Percentiles rank a stretch among this genome's conserved stretches.
Conservation (phyloP, 2,329 filamentous ascomycete genomes). For the Calonectria pseudoturangicola region DNA sequence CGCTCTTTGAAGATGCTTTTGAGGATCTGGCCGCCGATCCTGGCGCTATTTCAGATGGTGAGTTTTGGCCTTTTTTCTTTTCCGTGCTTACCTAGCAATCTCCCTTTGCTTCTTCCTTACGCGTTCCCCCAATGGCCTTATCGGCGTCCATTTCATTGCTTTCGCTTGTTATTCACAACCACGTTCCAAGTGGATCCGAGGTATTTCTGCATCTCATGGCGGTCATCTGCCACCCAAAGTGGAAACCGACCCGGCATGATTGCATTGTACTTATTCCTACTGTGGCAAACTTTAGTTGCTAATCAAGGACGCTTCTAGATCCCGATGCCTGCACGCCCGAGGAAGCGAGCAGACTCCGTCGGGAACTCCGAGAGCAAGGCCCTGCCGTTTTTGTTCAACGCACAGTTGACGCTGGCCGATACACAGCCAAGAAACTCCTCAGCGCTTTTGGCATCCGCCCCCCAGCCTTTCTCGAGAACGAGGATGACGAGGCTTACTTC, state of each 20-base stretch:
- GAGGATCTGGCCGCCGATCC: constrained; percentile 74
- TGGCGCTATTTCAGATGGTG: constrained; percentile 67
- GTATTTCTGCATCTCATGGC: constrained; percentile 31
- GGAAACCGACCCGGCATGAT: constrained; percentile 14
- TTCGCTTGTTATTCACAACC: constrained; percentile 34
- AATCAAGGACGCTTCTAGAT: constrained; percentile 52
- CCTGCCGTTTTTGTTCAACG: constrained; percentile 84
- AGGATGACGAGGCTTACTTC: constrained; percentile 82
- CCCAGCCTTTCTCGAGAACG: constrained; percentile 82
- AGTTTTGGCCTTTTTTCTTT: constrained; percentile 51
- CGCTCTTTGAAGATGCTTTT: constrained; percentile 77
- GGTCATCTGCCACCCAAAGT: constrained; percentile 3
- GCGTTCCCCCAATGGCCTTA: constrained; percentile 26
- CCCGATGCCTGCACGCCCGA: constrained; percentile 78
- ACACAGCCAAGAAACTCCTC: constrained; percentile 88
- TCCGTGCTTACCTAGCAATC: constrained; percentile 24
- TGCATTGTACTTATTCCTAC: constrained; percentile 14
- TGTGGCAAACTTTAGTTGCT: constrained; percentile 33
- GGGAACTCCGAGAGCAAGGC: constrained; percentile 84
- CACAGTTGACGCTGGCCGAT: constrained; percentile 80
- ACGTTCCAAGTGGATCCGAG: constrained; percentile 34
- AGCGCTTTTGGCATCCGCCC: constrained; percentile 89
- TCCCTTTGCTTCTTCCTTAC: constrained; percentile 24
- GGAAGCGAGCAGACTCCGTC: constrained; percentile 81
- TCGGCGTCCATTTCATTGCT: background rate